Base-by-base conservation (phyloP, 2,329 filamentous ascomycete genomes). In the Pseudocercospora macadamiae region DNA sequence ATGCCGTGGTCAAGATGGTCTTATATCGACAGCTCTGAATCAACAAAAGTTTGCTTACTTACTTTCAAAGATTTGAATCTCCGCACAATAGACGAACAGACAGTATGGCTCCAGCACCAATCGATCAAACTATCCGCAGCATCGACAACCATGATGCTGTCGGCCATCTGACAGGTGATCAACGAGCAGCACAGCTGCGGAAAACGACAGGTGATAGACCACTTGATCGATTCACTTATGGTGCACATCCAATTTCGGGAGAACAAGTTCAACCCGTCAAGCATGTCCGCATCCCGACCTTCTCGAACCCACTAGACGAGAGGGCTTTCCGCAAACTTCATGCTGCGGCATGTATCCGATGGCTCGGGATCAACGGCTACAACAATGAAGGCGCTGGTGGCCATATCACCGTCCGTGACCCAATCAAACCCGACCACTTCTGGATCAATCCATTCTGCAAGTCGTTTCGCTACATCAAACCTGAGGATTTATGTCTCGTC, bases 401-500 rank as follows among this genome's bases (percentile, higher is more conserved):
- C 2, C 75, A 77, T 59, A 76, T 77, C 55, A 72, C 67, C 26
- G 57, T 75, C 14, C 66, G 74, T 14, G 64, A 78, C 54, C 74
- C 74, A 1, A 68, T 74, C n/a, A 65, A 74, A n/a, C 69, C 71
- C 10, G 64, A 69, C 18, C 64, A 60, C 25, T 72, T 71, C 59
- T 72, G 70, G 71, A 68, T 71, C 32, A 78, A 77, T 68, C 71
- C 76, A 9, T 78, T 78, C 59, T 69, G 68, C 19, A 63, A 73
- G 6, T 70, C 75, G 12, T 79, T 79, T 57, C 67, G 66, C 8
- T 62, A 74, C 14, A 68, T 80, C 18, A 76, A 68, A 28, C 72
- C 71, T 4, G 72, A 69, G 1, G 77, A 80, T 57, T 69, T 80
- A 54, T 74, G 79, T 6, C 70, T 66, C 7, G 73, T 80, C 2